Evolutionary conservation across 352 stramenopile genomes (phyloP).

Genomic region (Phytophthora vignae): DNA sequence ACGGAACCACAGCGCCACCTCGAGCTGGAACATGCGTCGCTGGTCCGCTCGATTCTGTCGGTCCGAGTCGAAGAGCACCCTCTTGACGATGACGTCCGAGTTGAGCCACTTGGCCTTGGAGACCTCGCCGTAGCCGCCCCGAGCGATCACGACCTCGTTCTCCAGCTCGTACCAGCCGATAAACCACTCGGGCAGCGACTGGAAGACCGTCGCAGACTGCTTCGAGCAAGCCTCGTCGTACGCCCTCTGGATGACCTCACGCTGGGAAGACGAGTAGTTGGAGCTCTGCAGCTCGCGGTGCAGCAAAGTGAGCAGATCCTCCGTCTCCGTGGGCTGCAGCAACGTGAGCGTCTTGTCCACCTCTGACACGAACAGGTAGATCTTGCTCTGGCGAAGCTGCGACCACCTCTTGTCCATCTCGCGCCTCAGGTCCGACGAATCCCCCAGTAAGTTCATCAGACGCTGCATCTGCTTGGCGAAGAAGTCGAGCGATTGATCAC

Average conservation of each 20-base stretch:
- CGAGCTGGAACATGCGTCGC: constrained; percentile 14
- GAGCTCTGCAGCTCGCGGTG: not conserved
- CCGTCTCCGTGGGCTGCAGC: not conserved
- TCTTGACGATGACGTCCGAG: constrained; percentile 12
- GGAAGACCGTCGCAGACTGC: not conserved
- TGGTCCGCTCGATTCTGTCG: not conserved
- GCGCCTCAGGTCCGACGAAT: too few relatives aligned
- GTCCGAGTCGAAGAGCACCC: not conserved
- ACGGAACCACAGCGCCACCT: constrained; percentile 41
- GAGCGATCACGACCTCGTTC: not conserved
- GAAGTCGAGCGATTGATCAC: too few relatives aligned
- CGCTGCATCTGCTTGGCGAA: too few relatives aligned
- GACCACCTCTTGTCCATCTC: too few relatives aligned
- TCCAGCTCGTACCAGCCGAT: constrained; percentile 10
- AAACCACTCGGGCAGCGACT: constrained; percentile 9
- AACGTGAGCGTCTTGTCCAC: too few relatives aligned
- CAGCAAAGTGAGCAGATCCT: constrained; percentile 2
- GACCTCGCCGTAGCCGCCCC: constrained; percentile 2
- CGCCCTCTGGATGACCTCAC: not conserved
- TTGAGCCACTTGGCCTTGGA: constrained; percentile 15
- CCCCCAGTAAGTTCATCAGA: too few relatives aligned
- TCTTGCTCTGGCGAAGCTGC: too few relatives aligned
- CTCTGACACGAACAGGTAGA: too few relatives aligned
- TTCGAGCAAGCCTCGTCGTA: not conserved
- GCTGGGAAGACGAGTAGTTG: not conserved